Conservation (phyloP, 2,329 filamentous ascomycete species). For the Metarhizium sp. region DNA sequence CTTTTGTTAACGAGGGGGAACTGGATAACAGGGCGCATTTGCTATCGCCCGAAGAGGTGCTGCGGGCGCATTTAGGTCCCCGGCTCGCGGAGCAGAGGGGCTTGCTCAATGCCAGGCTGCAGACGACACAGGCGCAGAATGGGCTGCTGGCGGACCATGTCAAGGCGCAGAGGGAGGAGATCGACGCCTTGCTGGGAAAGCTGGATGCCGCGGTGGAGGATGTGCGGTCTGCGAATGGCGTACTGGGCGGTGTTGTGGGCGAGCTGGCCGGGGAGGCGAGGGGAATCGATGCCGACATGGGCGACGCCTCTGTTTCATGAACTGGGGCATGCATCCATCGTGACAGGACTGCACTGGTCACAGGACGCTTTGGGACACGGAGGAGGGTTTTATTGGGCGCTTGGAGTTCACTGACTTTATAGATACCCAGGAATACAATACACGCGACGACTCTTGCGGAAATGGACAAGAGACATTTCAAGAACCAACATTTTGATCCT, state of each 20-base stretch:
- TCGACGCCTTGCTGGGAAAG: conserved; percentile 36
- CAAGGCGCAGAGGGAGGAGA: conserved; percentile 43
- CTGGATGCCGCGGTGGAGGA: conserved; percentile 46
- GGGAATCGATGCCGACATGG: conserved; percentile 10
- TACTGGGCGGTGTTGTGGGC: conserved; percentile 36
- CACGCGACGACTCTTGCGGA: too few species aligned
- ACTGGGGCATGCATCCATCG: neutral
- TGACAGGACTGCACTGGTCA: too few species aligned
- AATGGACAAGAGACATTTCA: too few species aligned
- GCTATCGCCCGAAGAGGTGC: conserved; percentile 40
- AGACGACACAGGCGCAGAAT: conserved; percentile 49
- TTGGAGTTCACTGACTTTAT: neutral
- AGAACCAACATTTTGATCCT: neutral
- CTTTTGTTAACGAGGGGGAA: too few species aligned
- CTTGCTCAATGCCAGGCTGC: conserved; percentile 46
- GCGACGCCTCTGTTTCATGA: neutral
- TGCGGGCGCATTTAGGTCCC: conserved; percentile 46
- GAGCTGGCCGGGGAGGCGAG: conserved; percentile 42
- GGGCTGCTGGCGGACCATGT: conserved; percentile 42
- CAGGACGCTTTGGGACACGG: too few species aligned
- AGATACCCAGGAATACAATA: neutral
- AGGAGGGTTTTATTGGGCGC: too few species aligned
- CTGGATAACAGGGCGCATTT: conserved; percentile 30
- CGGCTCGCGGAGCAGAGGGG: conserved; percentile 43
- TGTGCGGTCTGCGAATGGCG: conserved; percentile 40